Percentiles rank a stretch among this genome's conserved stretches.
Conservation (phyloP, 75 land plant genomes). For the Picea sitchensis region DNA sequence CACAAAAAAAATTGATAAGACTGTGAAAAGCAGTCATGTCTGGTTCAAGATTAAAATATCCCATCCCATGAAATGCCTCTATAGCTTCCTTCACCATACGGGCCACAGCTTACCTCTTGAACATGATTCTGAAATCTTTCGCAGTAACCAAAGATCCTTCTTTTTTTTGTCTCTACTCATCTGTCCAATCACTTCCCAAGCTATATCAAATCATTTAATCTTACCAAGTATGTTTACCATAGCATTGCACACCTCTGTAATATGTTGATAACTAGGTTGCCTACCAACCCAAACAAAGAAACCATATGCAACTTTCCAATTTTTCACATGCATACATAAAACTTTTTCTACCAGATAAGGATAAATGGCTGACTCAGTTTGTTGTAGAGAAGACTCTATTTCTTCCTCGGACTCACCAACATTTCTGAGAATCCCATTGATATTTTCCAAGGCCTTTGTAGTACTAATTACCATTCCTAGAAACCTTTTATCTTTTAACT, state of each 20-base stretch:
- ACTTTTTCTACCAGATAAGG: background rate
- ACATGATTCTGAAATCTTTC: conserved; percentile 44
- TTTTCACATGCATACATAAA: conserved; percentile 21
- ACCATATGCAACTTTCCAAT: conserved; percentile 43
- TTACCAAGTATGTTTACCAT: conserved; percentile 62
- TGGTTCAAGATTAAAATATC: conserved; percentile 14
- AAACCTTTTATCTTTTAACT: too few relatives aligned
- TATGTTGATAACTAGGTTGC: conserved; percentile 34
- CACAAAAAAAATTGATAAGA: conserved; percentile 34
- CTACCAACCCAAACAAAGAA: conserved; percentile 63
- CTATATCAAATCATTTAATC: conserved; percentile 19
- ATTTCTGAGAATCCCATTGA: background rate
- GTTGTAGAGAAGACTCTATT: background rate
- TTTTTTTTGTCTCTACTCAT: too few relatives aligned
- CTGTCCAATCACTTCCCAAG: background rate
- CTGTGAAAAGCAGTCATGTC: conserved; percentile 24
- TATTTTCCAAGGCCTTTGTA: background rate
- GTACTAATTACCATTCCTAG: background rate
- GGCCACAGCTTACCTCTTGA: conserved; percentile 31
- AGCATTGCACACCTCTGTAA: conserved; percentile 34
- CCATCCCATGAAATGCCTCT: conserved; percentile 8
- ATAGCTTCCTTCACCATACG: conserved; percentile 47
- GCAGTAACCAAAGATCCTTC: conserved; percentile 11
- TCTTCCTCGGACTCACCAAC: background rate
- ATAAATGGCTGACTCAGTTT: background rate